Evolutionary conservation across 164 flowering plant species (phyloP), one percentile per base, ranked within the genome.

Genomic region (Magnolia kwangsiensis): DNA sequence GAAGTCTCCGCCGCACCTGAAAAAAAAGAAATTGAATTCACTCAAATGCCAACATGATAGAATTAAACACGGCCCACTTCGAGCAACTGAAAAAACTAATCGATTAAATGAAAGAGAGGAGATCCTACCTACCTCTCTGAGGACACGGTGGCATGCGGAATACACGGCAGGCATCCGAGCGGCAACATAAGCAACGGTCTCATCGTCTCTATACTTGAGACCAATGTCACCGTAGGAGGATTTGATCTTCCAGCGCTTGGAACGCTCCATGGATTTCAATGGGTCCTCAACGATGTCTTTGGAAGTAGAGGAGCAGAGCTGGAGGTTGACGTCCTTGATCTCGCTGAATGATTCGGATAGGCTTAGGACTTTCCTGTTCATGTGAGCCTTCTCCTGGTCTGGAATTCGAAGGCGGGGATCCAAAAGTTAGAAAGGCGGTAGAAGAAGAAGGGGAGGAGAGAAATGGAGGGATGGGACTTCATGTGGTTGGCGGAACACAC

Each of bases 151-250:
- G 74, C 95, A 90, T 71, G 98, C 98, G 49, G 97, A 90, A 82
- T 84, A 93, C 29, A 96, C 98, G 19, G 99, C 95, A 9, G 99
- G 99, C 99, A 96, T 96, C 27, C 98, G 85, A n/a, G 98, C 86
- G 58, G 98, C 98, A 1, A 96, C 91, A 80, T 96, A 96, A 55
- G 99, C 99, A 8, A 80, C 71, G 1, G 95, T 85, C 85, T 94
- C 85, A 19, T 91, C 91, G 13, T 94, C 97, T 37, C 82, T 84
- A 78, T 96, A 96, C 76, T 78, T 86, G 55, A 96, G 82, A 2
- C 99, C 98, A 67, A 86, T 83, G 71, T 94, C 99, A 1, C 99
- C 98, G 72, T 92, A 94, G 9, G 84, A 72, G 75, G 89, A 88
- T 85, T 82, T 86, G 69, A 94, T 85, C 83, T 94, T 96, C 99